A percentile compares a stretch with the other conserved stretches of the same genome.
These are phyloP conservation scores for Nicotiana tabacum DNA, from an alignment of 257 asterid genomes.

Conservation along the genomic window DNA sequence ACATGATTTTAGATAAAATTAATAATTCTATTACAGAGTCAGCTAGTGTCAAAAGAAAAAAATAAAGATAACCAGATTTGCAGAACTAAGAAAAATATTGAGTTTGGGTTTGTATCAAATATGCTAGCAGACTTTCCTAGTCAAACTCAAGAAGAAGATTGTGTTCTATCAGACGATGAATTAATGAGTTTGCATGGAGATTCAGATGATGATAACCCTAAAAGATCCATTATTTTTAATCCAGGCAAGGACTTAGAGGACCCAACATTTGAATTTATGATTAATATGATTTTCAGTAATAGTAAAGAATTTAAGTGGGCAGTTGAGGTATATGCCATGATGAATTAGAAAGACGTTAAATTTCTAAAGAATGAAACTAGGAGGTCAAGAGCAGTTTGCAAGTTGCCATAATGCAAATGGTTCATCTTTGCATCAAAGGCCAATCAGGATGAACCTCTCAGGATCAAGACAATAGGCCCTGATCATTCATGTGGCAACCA, in stretches of 20 bases:
- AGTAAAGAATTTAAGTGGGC: background rate
- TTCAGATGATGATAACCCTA: background rate
- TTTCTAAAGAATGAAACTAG: background rate
- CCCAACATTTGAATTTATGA: background rate
- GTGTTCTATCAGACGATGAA: background rate
- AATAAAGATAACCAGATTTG: too few relatives aligned
- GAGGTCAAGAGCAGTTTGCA: background rate
- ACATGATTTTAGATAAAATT: background rate
- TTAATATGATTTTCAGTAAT: background rate
- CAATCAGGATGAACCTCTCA: background rate
- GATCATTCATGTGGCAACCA: background rate
- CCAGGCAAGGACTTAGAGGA: background rate
- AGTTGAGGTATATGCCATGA: background rate
- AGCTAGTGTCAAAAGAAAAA: background rate
- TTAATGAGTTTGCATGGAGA: background rate
- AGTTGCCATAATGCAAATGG: background rate
- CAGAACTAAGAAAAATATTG: too few relatives aligned
- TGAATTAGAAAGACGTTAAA: background rate
- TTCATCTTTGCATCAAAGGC: background rate
- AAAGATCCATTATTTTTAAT: background rate
- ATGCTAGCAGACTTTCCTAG: too few relatives aligned
- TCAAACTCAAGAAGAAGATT: background rate
- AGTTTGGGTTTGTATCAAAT: too few relatives aligned
- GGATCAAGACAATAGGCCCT: background rate
- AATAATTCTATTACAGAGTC: background rate